A percentile compares a stretch with the other conserved stretches of the same genome.
Conservation (phyloP, 164 flowering plant genomes). For the Umbellularia californica region DNA sequence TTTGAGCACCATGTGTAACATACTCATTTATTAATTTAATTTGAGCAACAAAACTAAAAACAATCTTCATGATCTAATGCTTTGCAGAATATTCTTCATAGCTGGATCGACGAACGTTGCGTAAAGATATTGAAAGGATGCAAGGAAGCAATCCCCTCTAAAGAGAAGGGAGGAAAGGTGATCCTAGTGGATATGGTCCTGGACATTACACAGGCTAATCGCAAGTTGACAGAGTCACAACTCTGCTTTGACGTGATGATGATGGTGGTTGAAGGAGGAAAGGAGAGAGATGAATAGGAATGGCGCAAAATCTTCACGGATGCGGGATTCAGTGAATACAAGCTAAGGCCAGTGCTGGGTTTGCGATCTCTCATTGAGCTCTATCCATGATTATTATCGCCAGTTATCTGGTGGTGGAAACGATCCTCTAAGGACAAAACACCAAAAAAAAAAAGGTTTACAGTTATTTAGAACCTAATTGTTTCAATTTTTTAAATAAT, state of each 20-base stretch:
- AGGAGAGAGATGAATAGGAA: conserved; percentile 13
- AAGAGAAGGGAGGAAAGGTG: conserved; percentile 33
- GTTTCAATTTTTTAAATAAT: no score
- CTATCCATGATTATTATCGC: neutral
- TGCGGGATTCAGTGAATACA: conserved; percentile 3
- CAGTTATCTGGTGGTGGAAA: neutral
- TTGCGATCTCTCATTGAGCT: conserved; percentile 5
- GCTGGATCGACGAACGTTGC: conserved; percentile 35
- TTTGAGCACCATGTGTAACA: no score
- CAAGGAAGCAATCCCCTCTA: conserved; percentile 30
- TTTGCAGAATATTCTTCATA: conserved; percentile 22
- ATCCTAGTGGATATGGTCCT: conserved; percentile 39
- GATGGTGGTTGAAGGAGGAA: conserved; percentile 6
- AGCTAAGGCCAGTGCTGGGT: neutral
- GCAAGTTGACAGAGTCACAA: neutral
- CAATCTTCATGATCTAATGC: neutral
- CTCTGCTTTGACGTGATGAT: conserved; percentile 1
- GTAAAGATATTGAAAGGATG: conserved; percentile 32
- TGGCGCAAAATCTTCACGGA: conserved; percentile 6
- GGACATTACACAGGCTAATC: neutral
- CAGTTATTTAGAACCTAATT: no score
- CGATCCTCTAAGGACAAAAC: neutral
- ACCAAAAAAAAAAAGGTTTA: no score
- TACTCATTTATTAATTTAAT: no score
- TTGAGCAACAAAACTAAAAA: no score